Percentiles rank a stretch among this genome's conserved stretches.
These are phyloP conservation scores for Entonaema liquescens DNA, from an alignment of 495 filamentous ascomycete species.

Conservation along the genomic window DNA sequence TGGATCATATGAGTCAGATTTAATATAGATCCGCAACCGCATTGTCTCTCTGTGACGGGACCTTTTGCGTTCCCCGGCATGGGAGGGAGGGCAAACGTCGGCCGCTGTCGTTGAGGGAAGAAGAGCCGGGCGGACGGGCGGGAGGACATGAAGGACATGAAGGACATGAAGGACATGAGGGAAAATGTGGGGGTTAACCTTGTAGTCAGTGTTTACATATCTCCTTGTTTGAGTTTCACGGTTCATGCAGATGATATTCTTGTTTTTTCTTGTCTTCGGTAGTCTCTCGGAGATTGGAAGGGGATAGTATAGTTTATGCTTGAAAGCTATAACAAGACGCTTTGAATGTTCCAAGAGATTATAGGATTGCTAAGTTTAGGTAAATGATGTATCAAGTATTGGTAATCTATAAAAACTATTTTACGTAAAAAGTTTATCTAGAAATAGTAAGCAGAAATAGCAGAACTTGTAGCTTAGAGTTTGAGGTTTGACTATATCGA, in stretches of 20 bases:
- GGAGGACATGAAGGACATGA: too few relatives aligned
- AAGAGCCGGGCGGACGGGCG: not conserved
- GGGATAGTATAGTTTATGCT: not conserved
- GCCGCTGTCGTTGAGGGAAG: too few relatives aligned
- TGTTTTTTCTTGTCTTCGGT: not conserved
- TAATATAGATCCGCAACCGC: conserved; percentile 44
- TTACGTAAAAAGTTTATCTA: not conserved
- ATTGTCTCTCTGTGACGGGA: too few relatives aligned
- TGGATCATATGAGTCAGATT: conserved; percentile 58
- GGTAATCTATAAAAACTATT: not conserved
- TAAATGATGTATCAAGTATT: too few relatives aligned
- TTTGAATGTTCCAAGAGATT: not conserved
- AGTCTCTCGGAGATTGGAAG: not conserved
- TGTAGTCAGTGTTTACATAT: conserved; percentile 30
- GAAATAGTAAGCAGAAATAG: not conserved
- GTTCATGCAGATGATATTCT: not conserved
- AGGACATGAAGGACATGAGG: not conserved
- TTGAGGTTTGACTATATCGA: not conserved
- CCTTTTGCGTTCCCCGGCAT: too few relatives aligned
- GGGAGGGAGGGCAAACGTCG: too few relatives aligned
- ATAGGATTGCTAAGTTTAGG: too few relatives aligned
- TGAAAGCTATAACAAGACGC: not conserved
- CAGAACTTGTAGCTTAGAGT: not conserved
- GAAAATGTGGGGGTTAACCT: conserved; percentile 5
- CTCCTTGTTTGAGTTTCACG: conserved; percentile 3